Evolutionary conservation across 345 rosid genomes (phyloP).

Genomic region (Linum tenue): DNA sequence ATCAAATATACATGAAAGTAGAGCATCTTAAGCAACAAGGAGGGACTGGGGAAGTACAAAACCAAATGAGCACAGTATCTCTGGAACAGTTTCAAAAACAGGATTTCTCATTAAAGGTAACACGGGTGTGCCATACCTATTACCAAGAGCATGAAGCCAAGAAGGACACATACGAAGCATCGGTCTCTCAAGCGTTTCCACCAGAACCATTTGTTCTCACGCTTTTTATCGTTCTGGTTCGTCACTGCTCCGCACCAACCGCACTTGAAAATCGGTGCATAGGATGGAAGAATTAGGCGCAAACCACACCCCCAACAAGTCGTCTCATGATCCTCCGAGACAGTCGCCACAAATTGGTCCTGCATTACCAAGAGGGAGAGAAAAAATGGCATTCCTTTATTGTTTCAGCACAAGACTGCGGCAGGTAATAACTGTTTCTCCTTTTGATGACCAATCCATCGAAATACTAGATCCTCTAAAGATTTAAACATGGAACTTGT

Average conservation of each 20-base stretch:
- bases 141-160: slow-evolving; percentile 59
- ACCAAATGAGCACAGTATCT: neutral
- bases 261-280: slow-evolving; percentile 62
- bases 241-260: slow-evolving; percentile 99
- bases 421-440: too few relatives aligned
- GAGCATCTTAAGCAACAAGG: too few relatives aligned
- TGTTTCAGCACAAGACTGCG: too few relatives aligned
- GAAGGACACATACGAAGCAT: slow-evolving; percentile 53
- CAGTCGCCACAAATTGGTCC: slow-evolving; percentile 42
- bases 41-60: neutral
- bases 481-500: neutral
- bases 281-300: slow-evolving; percentile 59
- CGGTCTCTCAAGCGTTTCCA: slow-evolving; percentile 84
- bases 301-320: slow-evolving; percentile 93
- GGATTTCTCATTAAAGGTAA: neutral
- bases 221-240: slow-evolving; percentile 33
- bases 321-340: slow-evolving; percentile 48
- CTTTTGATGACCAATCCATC: too few relatives aligned
- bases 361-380: slow-evolving; percentile 12
- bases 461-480: neutral
- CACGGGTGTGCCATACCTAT: slow-evolving; percentile 43
- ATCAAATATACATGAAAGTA: neutral
- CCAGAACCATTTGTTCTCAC: slow-evolving; percentile 41
- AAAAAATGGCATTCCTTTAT: neutral
- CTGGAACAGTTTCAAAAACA: neutral